phyloP scores from a whole-genome alignment of 164 flowering plant genomes.

The Berberis vulgaris region DNA sequence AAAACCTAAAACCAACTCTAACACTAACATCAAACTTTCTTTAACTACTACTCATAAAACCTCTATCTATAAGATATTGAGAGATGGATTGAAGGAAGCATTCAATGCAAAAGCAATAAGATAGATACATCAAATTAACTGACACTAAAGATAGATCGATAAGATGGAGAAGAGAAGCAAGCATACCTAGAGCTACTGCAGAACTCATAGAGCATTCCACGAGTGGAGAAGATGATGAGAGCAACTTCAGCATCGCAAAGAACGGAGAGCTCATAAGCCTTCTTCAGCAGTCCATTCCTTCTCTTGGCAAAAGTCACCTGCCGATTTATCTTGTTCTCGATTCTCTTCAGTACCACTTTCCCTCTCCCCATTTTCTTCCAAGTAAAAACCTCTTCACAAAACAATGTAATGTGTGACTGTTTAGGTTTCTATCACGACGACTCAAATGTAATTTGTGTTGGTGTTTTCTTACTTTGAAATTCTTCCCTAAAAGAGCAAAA shows the following conservation, averaged over 20 bases:
- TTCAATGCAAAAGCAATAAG: no score
- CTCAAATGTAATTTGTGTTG: no score
- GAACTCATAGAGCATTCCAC: background rate
- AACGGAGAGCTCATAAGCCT: background rate
- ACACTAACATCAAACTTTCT: no score
- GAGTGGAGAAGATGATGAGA: background rate
- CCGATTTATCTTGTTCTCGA: background rate
- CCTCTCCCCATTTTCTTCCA: background rate
- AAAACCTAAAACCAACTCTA: no score
- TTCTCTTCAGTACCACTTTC: background rate
- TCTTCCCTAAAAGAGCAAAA: no score
- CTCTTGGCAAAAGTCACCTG: background rate
- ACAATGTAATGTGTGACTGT: background rate
- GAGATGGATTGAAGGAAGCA: background rate
- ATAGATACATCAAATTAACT: background rate
- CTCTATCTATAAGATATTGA: no score
- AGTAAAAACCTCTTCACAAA: no score
- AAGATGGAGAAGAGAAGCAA: background rate
- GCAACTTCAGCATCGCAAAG: conserved; percentile 3
- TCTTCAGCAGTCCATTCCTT: background rate
- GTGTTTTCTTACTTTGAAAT: no score
- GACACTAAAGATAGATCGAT: no score
- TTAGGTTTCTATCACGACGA: background rate
- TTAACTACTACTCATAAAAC: no score
- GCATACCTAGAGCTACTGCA: background rate